Base-by-base conservation (phyloP, 2,329 filamentous ascomycete genomes). In the Aspergillus sp. region DNA sequence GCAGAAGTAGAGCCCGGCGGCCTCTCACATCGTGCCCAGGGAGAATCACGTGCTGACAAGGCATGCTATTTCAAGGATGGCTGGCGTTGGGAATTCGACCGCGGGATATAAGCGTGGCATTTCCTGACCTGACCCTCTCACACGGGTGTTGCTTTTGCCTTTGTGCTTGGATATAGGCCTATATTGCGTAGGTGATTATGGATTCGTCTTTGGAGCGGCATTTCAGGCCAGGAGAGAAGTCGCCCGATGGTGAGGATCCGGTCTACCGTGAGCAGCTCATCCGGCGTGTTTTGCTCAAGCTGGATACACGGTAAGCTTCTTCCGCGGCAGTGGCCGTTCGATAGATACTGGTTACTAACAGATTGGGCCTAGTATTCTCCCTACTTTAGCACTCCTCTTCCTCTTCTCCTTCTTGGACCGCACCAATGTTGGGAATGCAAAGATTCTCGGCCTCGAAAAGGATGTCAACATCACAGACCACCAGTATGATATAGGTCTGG, bases 381-480 rank as follows among this genome's bases (percentile, higher is more conserved):
- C 82, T 0, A 65, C 82, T 5, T 72, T 86, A n/a, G 75, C 80
- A 0, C 57, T 85, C 0, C 67, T 86, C 1, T 84, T 84, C 54
- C 70, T 85, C 7, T 84, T 79, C 65, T 84, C 81, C 1, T 78
- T 79, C 52, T 70, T 79, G 46, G 83, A 86, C 62, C 75, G 84
- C 38, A 85, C 82, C n/a, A 87, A 86, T 59, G 80, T 86, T 34
- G 83, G 83, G 34, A 86, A 86, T 57, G 83, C 82, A 27, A 80
- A 80, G 50, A 79, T 86, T 6, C 73, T 83, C 44, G 77, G 79
- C 0, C 71, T 87, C 9, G 78, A 83, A 54, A 53, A 67, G 1
- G 78, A 82, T 55, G 61, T 84, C 2, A 59, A 68, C 40, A 79
- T 87, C 52, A 76, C 67, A 4, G 77, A 82, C 48, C 66, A 73